Conservation (phyloP, 352 stramenopile species). For the Peronosclerospora sorghi region DNA sequence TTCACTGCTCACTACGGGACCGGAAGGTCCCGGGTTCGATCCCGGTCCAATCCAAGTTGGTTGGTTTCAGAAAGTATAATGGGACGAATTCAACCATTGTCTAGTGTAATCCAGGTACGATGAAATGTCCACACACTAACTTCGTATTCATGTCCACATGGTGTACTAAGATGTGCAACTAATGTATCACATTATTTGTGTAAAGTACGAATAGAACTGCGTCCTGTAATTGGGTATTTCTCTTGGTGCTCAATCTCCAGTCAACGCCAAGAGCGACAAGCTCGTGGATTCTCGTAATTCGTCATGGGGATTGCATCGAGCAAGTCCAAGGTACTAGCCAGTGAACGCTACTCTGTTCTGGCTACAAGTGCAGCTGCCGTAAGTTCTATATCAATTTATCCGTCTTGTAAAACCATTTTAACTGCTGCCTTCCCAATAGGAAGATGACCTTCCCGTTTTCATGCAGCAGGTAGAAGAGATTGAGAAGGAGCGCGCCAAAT, state of each 20-base stretch:
- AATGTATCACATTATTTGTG: no score
- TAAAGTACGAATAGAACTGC: no score
- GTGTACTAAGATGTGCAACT: no score
- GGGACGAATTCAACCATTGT: no score
- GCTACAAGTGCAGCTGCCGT: constrained; percentile 52
- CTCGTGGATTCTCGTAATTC: constrained; percentile 2
- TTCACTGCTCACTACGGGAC: no score
- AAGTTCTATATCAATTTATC: constrained; percentile 11
- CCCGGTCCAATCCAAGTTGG: no score
- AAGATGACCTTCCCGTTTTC: constrained; percentile 52
- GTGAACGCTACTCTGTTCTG: constrained; percentile 42
- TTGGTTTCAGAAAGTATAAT: no score
- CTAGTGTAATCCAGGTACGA: no score
- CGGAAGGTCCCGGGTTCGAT: no score
- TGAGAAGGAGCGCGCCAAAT: constrained; percentile 51
- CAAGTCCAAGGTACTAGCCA: constrained; percentile 11
- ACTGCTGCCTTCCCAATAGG: constrained; percentile 4
- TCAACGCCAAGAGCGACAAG: constrained; percentile 13
- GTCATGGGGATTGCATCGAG: constrained; percentile 46
- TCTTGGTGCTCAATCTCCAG: constrained; percentile 19
- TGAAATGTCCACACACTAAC: no score
- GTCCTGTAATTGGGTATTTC: constrained; percentile 15
- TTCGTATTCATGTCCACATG: no score
- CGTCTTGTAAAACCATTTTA: not conserved
- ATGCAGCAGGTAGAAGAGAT: constrained; percentile 79